Conservation (phyloP, 345 rosid genomes). For the Gossypium thurberi region DNA sequence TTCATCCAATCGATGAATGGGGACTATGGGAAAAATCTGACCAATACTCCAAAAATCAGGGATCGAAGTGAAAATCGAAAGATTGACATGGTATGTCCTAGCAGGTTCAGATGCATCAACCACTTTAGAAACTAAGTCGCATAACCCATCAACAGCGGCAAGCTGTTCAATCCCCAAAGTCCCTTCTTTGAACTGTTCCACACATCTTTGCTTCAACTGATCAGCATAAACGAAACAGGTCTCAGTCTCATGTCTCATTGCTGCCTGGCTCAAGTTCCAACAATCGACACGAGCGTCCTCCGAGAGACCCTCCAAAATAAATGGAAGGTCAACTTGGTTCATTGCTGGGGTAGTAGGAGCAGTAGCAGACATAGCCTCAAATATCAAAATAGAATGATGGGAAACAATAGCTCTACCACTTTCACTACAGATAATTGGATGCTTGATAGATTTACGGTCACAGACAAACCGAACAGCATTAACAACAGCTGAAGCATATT, state of each 20-base stretch:
- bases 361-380: constrained; percentile 68
- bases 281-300: constrained; percentile 67
- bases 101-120: constrained; percentile 51
- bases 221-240: constrained; percentile 65
- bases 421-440: constrained; percentile 79
- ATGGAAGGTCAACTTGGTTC: constrained; percentile 39
- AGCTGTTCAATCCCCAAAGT: constrained; percentile 66
- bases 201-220: constrained; percentile 70
- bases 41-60: constrained; percentile 98
- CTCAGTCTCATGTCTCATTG: constrained; percentile 55
- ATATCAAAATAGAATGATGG: constrained; percentile 77
- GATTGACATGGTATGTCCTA: constrained; percentile 72
- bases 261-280: constrained; percentile 43
- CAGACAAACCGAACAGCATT: constrained; percentile 57
- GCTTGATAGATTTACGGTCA: constrained; percentile 62
- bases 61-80: constrained; percentile 86
- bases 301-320: constrained; percentile 38
- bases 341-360: constrained; percentile 21
- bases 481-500: constrained; percentile 84
- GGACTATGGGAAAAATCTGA: constrained; percentile 86
- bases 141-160: constrained; percentile 81
- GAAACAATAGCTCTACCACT: constrained; percentile 93
- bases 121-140: constrained; percentile 57
- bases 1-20: constrained; percentile 76
- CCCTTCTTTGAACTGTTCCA: constrained; percentile 82